phyloP scores from a whole-genome alignment of 2,329 filamentous ascomycete genomes.

The Berkeleyomyces basicola region DNA sequence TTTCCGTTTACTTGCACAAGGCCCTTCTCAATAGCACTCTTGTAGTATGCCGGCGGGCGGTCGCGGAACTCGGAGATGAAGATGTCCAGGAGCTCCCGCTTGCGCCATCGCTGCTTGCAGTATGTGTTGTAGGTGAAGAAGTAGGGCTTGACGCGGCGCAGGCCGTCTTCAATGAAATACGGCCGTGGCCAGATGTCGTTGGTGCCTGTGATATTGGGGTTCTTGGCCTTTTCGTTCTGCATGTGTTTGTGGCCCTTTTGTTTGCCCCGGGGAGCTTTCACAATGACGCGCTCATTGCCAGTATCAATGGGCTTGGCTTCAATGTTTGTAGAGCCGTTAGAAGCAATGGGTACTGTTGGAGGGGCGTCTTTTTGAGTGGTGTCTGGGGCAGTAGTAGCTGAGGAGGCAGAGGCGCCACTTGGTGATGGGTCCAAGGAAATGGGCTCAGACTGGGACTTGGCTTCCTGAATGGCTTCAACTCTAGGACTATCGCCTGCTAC shows the following conservation, averaged over 20 bases:
- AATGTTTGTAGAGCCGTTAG: constrained; percentile 9
- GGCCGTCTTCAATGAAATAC: constrained; percentile 61
- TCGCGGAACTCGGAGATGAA: constrained; percentile 89
- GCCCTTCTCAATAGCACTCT: constrained; percentile 63
- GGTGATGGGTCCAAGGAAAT: not conserved
- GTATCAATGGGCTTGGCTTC: constrained; percentile 4
- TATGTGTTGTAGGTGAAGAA: constrained; percentile 89
- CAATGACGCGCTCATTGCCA: constrained; percentile 10
- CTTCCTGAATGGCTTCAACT: not conserved
- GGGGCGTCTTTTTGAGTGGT: not conserved
- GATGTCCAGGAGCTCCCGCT: constrained; percentile 64
- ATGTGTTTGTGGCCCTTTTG: constrained; percentile 14
- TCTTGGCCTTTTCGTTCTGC: constrained; percentile 7
- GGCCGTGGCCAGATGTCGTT: constrained; percentile 35
- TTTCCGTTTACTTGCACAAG: constrained; percentile 68
- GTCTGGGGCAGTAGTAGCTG: not conserved
- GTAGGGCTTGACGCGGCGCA: constrained; percentile 74
- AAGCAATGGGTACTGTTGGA: not conserved
- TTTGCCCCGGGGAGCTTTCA: constrained; percentile 9
- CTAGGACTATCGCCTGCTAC: not conserved
- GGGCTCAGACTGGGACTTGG: not conserved
- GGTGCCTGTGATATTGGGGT: constrained; percentile 9
- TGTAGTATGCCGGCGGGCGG: constrained; percentile 72
- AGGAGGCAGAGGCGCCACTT: not conserved
- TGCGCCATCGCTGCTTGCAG: constrained; percentile 88